Evolutionary conservation across 331 rosid species (phyloP).

Genomic region (Saraca asoca): DNA sequence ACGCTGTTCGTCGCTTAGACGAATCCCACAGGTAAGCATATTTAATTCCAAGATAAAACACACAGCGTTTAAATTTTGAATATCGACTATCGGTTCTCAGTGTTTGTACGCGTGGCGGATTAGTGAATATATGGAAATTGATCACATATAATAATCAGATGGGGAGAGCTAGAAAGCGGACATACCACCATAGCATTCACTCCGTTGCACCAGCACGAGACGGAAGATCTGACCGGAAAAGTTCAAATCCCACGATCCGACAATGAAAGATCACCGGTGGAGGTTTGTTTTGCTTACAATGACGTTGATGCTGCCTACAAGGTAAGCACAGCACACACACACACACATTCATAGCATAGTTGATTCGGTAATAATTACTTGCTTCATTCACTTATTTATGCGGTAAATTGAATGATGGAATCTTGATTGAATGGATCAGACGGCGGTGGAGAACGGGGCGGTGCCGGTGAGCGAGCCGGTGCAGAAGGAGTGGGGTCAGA

Average conservation of each 20-base stretch:
- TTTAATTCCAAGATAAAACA: background rate
- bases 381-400: no score
- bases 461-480: slow-evolving; percentile 72
- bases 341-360: no score
- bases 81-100: no score
- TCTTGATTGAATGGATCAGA: slow-evolving; percentile 34
- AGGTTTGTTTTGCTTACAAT: slow-evolving; percentile 66
- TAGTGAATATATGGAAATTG: no score
- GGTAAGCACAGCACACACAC: no score
- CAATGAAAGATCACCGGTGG: slow-evolving; percentile 54
- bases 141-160: slow-evolving; percentile 47
- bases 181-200: slow-evolving; percentile 83
- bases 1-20: slow-evolving; percentile 70
- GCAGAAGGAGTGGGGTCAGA: slow-evolving; percentile 81
- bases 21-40: slow-evolving; percentile 59
- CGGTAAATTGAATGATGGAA: no score
- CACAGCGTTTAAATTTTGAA: no score
- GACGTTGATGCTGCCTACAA: slow-evolving; percentile 81
- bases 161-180: slow-evolving; percentile 90
- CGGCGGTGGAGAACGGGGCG: slow-evolving; percentile 85
- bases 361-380: background rate
- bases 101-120: no score
- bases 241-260: slow-evolving; percentile 47
- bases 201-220: slow-evolving; percentile 72
- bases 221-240: slow-evolving; percentile 68